Evolutionary conservation across 257 asterid species (phyloP).

Genomic region (Cinchona pubescens): DNA sequence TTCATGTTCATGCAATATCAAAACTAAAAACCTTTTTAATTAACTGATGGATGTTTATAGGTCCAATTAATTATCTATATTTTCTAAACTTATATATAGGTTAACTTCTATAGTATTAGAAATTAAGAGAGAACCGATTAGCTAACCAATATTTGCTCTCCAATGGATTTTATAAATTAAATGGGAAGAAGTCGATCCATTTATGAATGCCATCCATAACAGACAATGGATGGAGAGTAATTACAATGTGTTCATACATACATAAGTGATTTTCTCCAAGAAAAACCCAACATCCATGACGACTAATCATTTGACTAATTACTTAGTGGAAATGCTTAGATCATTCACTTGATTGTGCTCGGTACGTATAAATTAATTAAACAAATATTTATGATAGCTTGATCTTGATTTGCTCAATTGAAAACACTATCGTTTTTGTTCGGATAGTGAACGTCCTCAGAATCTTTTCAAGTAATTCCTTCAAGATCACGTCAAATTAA

Average conservation of each 20-base stretch:
- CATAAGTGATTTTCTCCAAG: background rate
- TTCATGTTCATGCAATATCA: slow-evolving; percentile 5
- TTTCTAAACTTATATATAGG: background rate
- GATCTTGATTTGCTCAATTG: slow-evolving; percentile 14
- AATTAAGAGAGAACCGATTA: too few relatives aligned
- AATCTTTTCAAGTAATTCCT: slow-evolving; percentile 33
- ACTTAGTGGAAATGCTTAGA: background rate
- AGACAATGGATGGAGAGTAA: background rate
- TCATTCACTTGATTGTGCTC: background rate
- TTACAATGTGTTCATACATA: background rate
- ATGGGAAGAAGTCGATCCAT: slow-evolving; percentile 5
- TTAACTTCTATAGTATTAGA: too few relatives aligned
- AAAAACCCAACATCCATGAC: background rate
- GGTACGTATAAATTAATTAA: background rate
- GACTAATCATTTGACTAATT: slow-evolving; percentile 1
- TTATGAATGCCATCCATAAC: background rate
- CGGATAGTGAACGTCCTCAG: slow-evolving; percentile 30
- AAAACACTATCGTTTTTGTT: slow-evolving; percentile 13
- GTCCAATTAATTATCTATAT: background rate
- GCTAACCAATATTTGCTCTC: too few relatives aligned
- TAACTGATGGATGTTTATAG: background rate
- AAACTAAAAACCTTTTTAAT: background rate
- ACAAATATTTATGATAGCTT: background rate
- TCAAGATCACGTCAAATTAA: slow-evolving; percentile 36
- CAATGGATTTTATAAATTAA: too few relatives aligned